Evolutionary conservation across 2,329 filamentous ascomycete genomes (phyloP).

Genomic region (Ophiocordyceps robertsii): DNA sequence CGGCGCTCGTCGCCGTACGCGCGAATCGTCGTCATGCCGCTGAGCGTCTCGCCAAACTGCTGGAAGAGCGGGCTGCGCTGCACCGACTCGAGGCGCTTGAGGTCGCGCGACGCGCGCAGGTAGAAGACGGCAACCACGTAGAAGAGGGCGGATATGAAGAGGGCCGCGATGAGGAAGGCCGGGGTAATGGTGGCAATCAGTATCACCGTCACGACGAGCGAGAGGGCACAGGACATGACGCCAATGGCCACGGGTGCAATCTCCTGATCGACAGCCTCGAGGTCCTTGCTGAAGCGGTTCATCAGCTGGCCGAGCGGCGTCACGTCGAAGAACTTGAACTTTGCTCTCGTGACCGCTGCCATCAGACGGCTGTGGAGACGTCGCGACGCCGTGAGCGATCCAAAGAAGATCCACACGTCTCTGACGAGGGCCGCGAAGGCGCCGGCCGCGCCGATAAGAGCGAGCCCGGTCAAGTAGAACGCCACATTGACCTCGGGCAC

Average conservation of each 20-base stretch:
- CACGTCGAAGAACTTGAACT: constrained; percentile 95
- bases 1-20: constrained; percentile 89
- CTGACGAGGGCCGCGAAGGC: constrained; percentile 70
- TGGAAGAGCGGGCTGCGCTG: constrained; percentile 93
- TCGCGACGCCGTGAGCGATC: constrained; percentile 77
- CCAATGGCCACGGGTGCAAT: constrained; percentile 83
- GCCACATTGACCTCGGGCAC: constrained; percentile 55
- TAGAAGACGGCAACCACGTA: constrained; percentile 78
- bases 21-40: constrained; percentile 90
- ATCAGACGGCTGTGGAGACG: constrained; percentile 72
- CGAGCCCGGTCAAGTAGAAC: constrained; percentile 80
- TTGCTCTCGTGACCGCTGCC: constrained; percentile 67
- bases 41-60: constrained; percentile 92
- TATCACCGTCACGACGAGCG: constrained; percentile 70
- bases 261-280: constrained; percentile 91
- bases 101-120: constrained; percentile 79
- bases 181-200: constrained; percentile 85
- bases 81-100: constrained; percentile 89
- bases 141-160: constrained; percentile 77
- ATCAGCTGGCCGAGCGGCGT: constrained; percentile 93
- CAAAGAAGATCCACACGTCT: constrained; percentile 83
- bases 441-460: constrained; percentile 62
- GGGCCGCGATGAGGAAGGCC: constrained; percentile 72
- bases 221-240: constrained; percentile 49
- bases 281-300: constrained; percentile 97